Base-by-base conservation (phyloP, 129 eudicot genomes). In the Sambucus nigra region DNA sequence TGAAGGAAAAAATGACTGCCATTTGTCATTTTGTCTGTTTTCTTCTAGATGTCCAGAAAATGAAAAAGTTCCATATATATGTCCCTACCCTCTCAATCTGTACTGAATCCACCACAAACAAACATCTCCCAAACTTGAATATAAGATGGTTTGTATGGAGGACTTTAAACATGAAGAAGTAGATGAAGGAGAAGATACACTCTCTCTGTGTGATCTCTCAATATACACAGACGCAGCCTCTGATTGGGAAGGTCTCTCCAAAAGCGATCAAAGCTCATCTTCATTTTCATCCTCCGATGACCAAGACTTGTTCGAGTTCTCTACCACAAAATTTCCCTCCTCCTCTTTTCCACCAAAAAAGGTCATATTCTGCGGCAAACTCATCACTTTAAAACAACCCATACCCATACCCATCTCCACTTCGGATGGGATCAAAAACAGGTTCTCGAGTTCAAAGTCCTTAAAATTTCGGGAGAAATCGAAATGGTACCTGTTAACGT, bases 271-370 rank as follows among this genome's bases (percentile, higher is more conserved):
- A n/a, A 5, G 39, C 24, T 53, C 70, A 5, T 40, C 67, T 11
- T 57, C 64, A 2, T 60, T 62, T 0, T 64, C 66, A 0, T 55
- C 73, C 8, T 73, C 55, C n/a, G 54, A 44, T 2, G 60, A 50
- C 18, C 67, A 70, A 24, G 77, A 70, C 21, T 60, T 66, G 18
- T 11, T 38, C 18, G 60, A 67, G 47, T 76, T 70, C 25, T 76
- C 63, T 9, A 61, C 44, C 5, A 67, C 62, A 19, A 72, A 70
- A 49, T 5, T 20, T n/a, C n/a, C n/a, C 23, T 45, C 54, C 8
- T 2, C 48, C 63, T 31, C 23, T 38, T 33, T 45, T 31, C 58
- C 65, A 49, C 69, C 70, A 0, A 66, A 73, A 48, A 40, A 55
- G 20, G 29, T 41, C 17, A 55, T 51, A 15, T 67, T 67, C 21